Evolutionary conservation across 345 rosid species (phyloP).

Genomic region (Hirschfeldia incana): DNA sequence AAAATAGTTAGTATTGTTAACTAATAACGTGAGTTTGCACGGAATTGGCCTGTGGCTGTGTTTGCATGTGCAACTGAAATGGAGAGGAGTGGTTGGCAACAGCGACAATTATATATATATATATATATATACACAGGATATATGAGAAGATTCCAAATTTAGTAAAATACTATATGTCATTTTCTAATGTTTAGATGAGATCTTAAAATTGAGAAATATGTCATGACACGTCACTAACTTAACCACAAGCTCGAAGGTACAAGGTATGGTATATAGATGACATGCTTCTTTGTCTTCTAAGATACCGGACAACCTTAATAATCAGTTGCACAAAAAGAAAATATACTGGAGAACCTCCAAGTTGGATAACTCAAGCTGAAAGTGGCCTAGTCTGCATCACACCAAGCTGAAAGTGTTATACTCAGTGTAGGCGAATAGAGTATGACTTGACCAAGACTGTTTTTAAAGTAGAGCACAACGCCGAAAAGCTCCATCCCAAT

Average conservation of each 20-base stretch:
- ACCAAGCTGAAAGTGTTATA: neutral
- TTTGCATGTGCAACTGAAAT: slow-evolving; percentile 37
- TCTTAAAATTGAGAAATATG: neutral
- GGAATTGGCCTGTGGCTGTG: slow-evolving; percentile 13
- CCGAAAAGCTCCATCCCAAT: neutral
- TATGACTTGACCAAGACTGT: neutral
- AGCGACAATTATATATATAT: neutral
- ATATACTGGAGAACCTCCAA: no score
- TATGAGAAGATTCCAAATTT: slow-evolving; percentile 15
- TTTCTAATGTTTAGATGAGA: neutral
- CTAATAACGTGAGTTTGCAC: neutral
- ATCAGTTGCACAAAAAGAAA: no score
- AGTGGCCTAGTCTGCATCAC: neutral
- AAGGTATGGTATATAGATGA: neutral
- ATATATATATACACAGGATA: neutral
- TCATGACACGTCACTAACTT: neutral
- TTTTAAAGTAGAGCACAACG: neutral
- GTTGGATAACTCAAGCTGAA: no score
- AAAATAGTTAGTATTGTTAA: neutral
- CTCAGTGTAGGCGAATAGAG: neutral
- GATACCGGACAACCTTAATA: no score
- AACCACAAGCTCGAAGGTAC: slow-evolving; percentile 1
- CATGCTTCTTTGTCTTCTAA: no score
- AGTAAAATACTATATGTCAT: slow-evolving; percentile 16
- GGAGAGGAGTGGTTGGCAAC: slow-evolving; percentile 31